Evolutionary conservation across 108 stramenopile genomes (phyloP), one percentile per base, ranked within the genome.

Genomic region (Conticribra weissflogii): DNA sequence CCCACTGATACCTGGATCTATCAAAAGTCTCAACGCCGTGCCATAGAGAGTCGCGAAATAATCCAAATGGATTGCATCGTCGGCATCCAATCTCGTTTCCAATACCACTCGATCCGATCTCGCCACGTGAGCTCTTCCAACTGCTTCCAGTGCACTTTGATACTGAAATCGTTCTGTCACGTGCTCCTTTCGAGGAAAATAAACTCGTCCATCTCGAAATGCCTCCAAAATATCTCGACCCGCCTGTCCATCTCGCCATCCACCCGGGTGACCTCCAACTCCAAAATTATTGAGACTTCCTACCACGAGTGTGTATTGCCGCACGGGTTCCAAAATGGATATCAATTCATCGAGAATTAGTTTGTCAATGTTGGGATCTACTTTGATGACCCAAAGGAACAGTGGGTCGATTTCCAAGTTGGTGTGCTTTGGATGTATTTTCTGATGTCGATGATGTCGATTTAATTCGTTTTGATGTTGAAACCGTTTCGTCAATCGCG

Each of bases 301-400:
- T 3, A 93, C 83, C 12, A 90, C 68, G 44, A 88, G 34, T 14
- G 79, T 59, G 56, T 74, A 83, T 3, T 81, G 71, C 54, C 57
- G 50, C 3, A 91, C 72, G 5, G 82, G 54, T n/a, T 81, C 72
- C 0, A 87, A n/a, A 15, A 77, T 30, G 0, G 25, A 32, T 55
- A 55, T 63, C 47, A 94, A 47, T 28, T 81, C 63, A 7, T 81
- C 30, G 36, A 78, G 45, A 31, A 94, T 56, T 8, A 25, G 47
- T 19, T 28, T 45, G 45, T 86, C 75, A 22, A 93, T 59, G 28
- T 82, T 33, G 15, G 90, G 93, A 84, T 94, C 93, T 3, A 86
- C 83, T 51, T 94, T 89, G 59, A 94, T 89, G 22, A 94, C 79
- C 93, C 93, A 94, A 4, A 94, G 59, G 53, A 94, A 87, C 23